Conservation (phyloP, 2,329 filamentous ascomycete species). For the Trichoderma simmonsii region DNA sequence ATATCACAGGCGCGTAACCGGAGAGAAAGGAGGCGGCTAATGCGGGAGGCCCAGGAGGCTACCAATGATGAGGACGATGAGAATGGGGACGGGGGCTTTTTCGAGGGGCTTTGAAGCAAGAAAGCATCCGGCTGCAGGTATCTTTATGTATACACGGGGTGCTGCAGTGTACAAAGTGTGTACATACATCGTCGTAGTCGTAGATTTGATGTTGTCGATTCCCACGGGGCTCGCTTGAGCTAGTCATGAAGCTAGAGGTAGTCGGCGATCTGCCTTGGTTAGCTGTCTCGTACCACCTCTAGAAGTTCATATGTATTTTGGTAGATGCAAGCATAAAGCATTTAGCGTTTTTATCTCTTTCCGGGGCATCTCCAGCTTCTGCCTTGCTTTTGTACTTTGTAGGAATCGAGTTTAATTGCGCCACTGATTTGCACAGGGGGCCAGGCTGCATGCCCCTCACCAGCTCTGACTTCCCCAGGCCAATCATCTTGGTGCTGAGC, state of each 20-base stretch:
- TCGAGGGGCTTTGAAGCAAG: constrained; percentile 39
- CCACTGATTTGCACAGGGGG: background rate
- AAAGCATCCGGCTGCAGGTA: background rate
- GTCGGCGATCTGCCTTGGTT: background rate
- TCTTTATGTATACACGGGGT: background rate
- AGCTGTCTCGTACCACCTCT: background rate
- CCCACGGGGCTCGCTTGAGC: background rate
- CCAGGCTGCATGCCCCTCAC: background rate
- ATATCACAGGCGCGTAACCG: constrained; percentile 32
- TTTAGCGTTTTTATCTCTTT: background rate
- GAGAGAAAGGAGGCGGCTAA: constrained; percentile 35
- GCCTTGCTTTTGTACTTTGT: background rate
- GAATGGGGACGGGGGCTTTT: constrained; percentile 57
- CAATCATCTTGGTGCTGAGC: background rate
- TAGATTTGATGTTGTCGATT: background rate
- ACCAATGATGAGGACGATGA: constrained; percentile 40
- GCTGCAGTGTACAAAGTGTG: background rate
- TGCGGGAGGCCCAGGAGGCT: constrained; percentile 34
- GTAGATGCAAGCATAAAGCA: background rate
- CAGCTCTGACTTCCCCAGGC: background rate
- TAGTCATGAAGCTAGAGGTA: background rate
- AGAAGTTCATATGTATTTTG: background rate
- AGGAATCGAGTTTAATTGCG: background rate
- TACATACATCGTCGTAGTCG: background rate
- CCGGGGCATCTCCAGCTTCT: background rate